A percentile compares a stretch with the other conserved stretches of the same genome.
Evolutionary conservation across 139 green algal genomes (phyloP).

Genomic region (Nannochloris sp.): DNA sequence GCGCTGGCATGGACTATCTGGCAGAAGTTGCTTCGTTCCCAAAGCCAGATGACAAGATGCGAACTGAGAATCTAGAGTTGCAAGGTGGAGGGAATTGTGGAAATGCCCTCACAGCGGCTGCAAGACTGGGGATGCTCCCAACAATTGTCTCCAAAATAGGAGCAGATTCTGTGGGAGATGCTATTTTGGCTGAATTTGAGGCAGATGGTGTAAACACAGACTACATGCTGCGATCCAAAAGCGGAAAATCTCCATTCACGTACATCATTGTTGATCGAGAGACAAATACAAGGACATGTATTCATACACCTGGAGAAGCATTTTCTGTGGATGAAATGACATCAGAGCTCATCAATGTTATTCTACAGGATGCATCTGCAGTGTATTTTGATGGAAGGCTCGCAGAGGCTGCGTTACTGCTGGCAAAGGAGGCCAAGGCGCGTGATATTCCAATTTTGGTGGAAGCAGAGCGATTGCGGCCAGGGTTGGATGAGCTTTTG

Average conservation of each 20-base stretch:
- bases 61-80: constrained; percentile 73
- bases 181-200: constrained; percentile 76
- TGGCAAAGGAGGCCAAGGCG: constrained; percentile 54
- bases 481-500: constrained; percentile 68
- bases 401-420: constrained; percentile 70
- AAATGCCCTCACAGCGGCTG: constrained; percentile 86
- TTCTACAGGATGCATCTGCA: constrained; percentile 49
- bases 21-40: constrained; percentile 74
- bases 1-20: constrained; percentile 82
- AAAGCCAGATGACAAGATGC: constrained; percentile 81
- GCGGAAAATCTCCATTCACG: constrained; percentile 83
- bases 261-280: constrained; percentile 92
- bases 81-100: constrained; percentile 90
- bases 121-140: constrained; percentile 68
- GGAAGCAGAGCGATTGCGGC: constrained; percentile 78
- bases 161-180: constrained; percentile 64
- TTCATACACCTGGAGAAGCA: constrained; percentile 79
- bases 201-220: constrained; percentile 72
- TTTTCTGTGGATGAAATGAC: constrained; percentile 59
- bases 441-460: constrained; percentile 69
- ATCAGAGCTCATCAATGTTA: constrained; percentile 5
- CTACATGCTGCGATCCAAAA: constrained; percentile 47
- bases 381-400: constrained; percentile 92
- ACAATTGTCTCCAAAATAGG: constrained; percentile 81
- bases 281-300: constrained; percentile 85